Base-by-base conservation (phyloP, 2,329 filamentous ascomycete species). In the Anisogramma anomala region DNA sequence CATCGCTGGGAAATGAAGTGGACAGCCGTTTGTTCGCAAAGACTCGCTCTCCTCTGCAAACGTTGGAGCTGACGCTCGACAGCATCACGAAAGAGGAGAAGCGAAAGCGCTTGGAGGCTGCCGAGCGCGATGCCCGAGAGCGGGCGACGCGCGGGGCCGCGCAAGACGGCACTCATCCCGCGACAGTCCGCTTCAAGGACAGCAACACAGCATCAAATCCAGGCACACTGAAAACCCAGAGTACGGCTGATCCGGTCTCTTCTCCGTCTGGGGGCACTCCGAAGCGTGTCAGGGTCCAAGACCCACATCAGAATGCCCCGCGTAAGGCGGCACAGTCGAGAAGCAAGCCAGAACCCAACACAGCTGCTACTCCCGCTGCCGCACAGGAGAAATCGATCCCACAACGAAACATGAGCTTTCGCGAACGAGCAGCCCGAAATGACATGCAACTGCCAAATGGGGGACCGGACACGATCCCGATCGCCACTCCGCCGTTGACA, bases 31-130 rank as follows among this genome's bases (percentile, higher is more conserved):
- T 70, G 65, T 78, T 84, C 62, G 84, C 89, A 54, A 72, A 81
- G 43, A 82, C 93, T 58, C 78, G 84, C 53, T 96, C 89, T 48
- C 91, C 93, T 39, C 71, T 98, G 39, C 89, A 98, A 61, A 91
- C 82, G 66, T 74, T 98, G 51, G 89, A 98, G 66, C 77, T 84
- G 55, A 91, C 85, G 53, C 72, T 96, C 55, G 83, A 82, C 60
- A 87, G 84, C 62, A 89, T 95, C 60, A 94, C 84, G 59, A 96
- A 95, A 60, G 88, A 95, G 63, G 88, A 95, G 62, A 93, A 94
- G 60, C 75, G 89, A 49, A 86, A 87, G 7, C 74, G 85, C 34
- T 77, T 89, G 4, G 75, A 87, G 56, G 83, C 89, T 53, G 86
- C 86, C 5, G 89, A 95, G 58, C 71, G 78, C 50, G 73, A 75